Evolutionary conservation across 2,329 filamentous ascomycete species (phyloP), one percentile per base, ranked within the genome.

Genomic region (Hansfordia pulvinata): DNA sequence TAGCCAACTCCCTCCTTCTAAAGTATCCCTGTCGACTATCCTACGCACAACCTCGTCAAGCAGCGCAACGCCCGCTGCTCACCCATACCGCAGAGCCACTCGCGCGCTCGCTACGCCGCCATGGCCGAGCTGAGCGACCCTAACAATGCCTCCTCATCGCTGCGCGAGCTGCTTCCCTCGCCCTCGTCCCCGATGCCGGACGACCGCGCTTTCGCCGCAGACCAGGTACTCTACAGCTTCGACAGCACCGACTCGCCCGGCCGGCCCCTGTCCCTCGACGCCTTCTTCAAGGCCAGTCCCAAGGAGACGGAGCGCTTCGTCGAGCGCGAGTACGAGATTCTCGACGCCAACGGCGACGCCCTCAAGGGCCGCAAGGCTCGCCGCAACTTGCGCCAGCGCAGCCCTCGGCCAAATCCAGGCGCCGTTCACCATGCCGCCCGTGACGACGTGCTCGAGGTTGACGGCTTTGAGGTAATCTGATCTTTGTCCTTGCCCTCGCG

Each of bases 261-360:
- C 22, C 42, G 41, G 29, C 47, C 54, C 3, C 33, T 60, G 26
- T 49, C 55, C 8, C 52, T 63, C 2, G 51, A 52, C 10, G 36
- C 50, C 15, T 54, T 52, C 27, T 38, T 54, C 30, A 54, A 52
- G 37, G 30, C 41, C 31, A 39, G 50, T 41, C 30, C 46, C 28
- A 35, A 49, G 40, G 55, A 52, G 26, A 62, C 54, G 17, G 58
- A 62, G 41, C 53, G 50, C 35, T 42, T 61, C 26, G 50, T 62
- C 21, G 54, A 60, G 44, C 54, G 55, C 36, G 59, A 63, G 41
- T 63, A 62, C 35, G 58, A 60, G 42, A 52, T 63, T 16, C 35
- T 63, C 10, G 58, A 62, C 34, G 47, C 35, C 34, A 57, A 61
- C 23, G 59, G 59, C 12, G 50, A 62, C 20, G 42, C 53, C 2